Evolutionary conservation across 495 filamentous ascomycete genomes (phyloP), one percentile per base, ranked within the genome.

Genomic region (Trichodelitschia bisporula): DNA sequence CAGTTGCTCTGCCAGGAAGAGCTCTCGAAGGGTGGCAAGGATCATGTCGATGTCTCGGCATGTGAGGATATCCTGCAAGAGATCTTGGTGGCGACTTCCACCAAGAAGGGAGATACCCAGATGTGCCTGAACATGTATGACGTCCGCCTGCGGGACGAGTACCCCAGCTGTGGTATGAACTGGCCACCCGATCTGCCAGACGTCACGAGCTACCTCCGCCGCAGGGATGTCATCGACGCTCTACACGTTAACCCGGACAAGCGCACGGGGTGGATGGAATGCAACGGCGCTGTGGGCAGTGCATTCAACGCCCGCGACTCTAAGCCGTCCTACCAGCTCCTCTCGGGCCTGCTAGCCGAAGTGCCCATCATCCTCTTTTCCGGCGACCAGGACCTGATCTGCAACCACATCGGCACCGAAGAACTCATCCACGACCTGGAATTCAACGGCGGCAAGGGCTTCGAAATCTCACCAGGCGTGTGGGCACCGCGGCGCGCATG

Each of bases 381-480:
- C 13, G 86, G 86, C 34, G 77, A 86, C 38, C 64, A 84, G 42
- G 86, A 97, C 45, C 54, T 93, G 6, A 95, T 97, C 38, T 97
- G 86, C 59, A 97, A 95, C 47, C 82, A 97, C 47, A 57, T 95
- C 12, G 86, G 86, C 28, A 97, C 86, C 1, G 86, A 97, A 45
- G 64, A 73, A 17, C 47, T 93, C 28, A 92, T 97, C 46, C 66
- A 75, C 48, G 80, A 78, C 51, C 73, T 97, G 68, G 56, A 74
- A 39, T 97, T 80, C 77, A 80, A 77, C 43, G 78, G 72, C 19
- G 83, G 70, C 13, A 79, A 68, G 27, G 86, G 86, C 17, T 92
- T 95, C 41, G 84, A 97, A 42, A 57, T 79, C 3, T 71, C 75
- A 1, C 78, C 80, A 0, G 89, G 89, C 2, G 77, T 74, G 13